A percentile compares a stretch with the other conserved stretches of the same genome.
phyloP scores from a whole-genome alignment of 2,329 filamentous ascomycete genomes.

The Fusarium fujikuroi region DNA sequence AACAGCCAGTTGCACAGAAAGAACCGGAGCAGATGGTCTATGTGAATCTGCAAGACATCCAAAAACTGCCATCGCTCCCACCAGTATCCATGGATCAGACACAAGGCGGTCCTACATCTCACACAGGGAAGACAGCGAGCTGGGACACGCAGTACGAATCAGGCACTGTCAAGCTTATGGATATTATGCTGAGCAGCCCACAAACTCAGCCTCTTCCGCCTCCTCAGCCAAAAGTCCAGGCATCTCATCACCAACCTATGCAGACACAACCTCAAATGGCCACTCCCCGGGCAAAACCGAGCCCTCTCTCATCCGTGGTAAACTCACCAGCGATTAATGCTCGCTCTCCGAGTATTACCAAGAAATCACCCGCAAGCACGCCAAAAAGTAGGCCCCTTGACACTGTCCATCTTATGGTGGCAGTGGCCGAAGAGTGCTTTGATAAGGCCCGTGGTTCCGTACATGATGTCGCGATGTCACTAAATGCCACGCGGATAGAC shows the following conservation, averaged over 20 bases:
- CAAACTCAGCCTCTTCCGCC: conserved; percentile 23
- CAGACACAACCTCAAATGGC: conserved; percentile 36
- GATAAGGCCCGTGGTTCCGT: conserved; percentile 69
- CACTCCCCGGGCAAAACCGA: conserved; percentile 49
- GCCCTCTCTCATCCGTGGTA: conserved; percentile 53
- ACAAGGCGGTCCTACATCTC: conserved; percentile 29
- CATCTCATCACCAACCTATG: conserved; percentile 10
- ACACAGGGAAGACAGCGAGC: conserved; percentile 21
- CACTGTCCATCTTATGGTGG: conserved; percentile 70
- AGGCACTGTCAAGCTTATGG: conserved; percentile 40
- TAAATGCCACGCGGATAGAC: conserved; percentile 59
- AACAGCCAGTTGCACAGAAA: conserved; percentile 36
- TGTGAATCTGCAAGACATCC: conserved; percentile 54
- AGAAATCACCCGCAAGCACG: conserved; percentile 55
- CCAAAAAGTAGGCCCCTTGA: conserved; percentile 58
- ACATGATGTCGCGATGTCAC: conserved; percentile 56
- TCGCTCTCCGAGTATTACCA: conserved; percentile 54
- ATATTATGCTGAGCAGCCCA: conserved; percentile 41
- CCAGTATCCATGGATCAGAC: conserved; percentile 40
- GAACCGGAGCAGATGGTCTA: conserved; percentile 47
- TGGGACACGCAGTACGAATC: conserved; percentile 31
- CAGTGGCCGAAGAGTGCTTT: conserved; percentile 82
- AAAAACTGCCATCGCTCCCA: conserved; percentile 46
- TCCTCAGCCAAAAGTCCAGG: conserved; percentile 19
- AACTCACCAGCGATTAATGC: conserved; percentile 56